These are phyloP conservation scores for Arctium lappa DNA, from an alignment of 129 eudicot species.

Conservation along the genomic window DNA sequence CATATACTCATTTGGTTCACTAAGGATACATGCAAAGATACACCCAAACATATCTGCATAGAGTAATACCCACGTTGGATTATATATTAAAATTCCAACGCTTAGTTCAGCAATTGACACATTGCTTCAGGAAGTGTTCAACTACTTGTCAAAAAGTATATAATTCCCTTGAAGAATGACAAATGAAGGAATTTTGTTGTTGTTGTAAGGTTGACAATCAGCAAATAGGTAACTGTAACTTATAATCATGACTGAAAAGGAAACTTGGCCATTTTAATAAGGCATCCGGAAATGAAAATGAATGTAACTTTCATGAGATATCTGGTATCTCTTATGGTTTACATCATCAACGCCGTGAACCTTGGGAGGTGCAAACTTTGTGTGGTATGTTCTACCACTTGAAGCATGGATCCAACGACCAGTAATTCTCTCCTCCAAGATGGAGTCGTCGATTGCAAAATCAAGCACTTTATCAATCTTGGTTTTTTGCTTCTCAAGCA, in stretches of 20 bases:
- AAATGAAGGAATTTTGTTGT: neutral
- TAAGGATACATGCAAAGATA: neutral
- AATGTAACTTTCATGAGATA: neutral
- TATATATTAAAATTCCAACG: neutral
- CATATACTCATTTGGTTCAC: neutral
- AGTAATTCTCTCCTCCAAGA: constrained; percentile 70
- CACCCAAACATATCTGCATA: neutral
- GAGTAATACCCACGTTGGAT: neutral
- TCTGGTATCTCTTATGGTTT: constrained; percentile 22
- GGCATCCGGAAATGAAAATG: neutral
- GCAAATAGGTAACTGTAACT: constrained; percentile 4
- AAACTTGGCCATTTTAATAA: neutral
- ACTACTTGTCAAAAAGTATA: neutral
- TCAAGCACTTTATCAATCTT: constrained; percentile 65
- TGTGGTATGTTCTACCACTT: constrained; percentile 94
- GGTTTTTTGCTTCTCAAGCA: constrained; percentile 72
- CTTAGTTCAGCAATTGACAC: neutral
- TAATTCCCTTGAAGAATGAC: constrained; percentile 4
- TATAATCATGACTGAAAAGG: neutral
- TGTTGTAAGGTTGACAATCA: neutral
- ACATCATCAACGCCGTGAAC: constrained; percentile 87
- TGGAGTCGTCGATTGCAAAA: constrained; percentile 59
- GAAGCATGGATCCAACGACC: constrained; percentile 92
- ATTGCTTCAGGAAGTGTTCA: neutral
- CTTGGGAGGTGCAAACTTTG: constrained; percentile 96